Base-by-base conservation (phyloP, 192 early-diverging fungal species). In the Funneliformis geosporum region DNA sequence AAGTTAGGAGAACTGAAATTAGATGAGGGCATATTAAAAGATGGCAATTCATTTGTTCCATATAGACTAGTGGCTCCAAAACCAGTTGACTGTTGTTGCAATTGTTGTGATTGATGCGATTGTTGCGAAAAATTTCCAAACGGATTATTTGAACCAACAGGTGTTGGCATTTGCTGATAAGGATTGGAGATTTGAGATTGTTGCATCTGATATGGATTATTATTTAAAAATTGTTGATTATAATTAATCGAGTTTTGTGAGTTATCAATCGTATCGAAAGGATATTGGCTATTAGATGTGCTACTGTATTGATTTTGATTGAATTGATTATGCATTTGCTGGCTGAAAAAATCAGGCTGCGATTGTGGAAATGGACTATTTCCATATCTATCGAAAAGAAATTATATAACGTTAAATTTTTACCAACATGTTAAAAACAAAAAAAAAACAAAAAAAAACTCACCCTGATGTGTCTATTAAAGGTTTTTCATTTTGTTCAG, bases 121-220 rank as follows among this genome's bases (percentile, higher is more conserved):
- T 83, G 79, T 21, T 76, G 73, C 44, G 78, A 42, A 67, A 81
- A 80, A n/a, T 80, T 65, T 33, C 82, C 80, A 79, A 86, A 86
- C 12, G 85, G 85, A 71, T 86, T 86, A 44, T 86, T 86, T 69
- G 85, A 83, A 79, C 85, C 85, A 70, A 86, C 79, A 0, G 76
- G 76, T 28, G 82, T 85, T 71, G 77, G 71, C 66, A 78, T 77
- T 60, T 75, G 64, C 71, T 86, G 83, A 46, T 82, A 85, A 25
- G 82, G 82, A 72, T 85, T 83, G 66, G 75, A 80, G 12, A 60
- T 79, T 28, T 79, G 75, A 7, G 76, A 71, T 64, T 76, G 65
- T 78, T 86, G 83, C 78, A 80, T 28, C 60, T 80, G 65, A 47
- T 80, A 28, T 73, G 81, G 81, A 82, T 84, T 83, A 14, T 67